Evolutionary conservation across 768 basidiomycete genomes (phyloP).

Genomic region (Pisolithus marmoratus): DNA sequence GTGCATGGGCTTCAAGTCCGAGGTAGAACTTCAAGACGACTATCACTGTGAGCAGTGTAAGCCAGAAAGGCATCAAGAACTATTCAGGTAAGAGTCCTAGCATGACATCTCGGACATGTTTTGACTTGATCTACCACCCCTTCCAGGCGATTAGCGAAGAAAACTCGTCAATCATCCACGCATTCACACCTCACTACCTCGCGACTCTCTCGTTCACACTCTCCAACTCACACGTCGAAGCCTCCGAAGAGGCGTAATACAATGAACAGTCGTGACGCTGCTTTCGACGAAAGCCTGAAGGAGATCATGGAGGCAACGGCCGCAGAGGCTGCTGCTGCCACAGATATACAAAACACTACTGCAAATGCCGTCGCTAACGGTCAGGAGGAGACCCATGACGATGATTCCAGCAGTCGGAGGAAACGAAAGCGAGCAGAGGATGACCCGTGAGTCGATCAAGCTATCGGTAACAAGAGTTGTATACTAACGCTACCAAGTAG

Average conservation of each 20-base stretch:
- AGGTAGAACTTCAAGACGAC: slow-evolving; percentile 70
- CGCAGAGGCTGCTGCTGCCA: slow-evolving; percentile 56
- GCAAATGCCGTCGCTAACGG: slow-evolving; percentile 37
- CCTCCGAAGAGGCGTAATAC: slow-evolving; percentile 89
- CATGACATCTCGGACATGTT: slow-evolving; percentile 10
- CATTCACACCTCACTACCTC: slow-evolving; percentile 54
- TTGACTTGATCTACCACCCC: slow-evolving; percentile 10
- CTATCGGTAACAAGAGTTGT: neutral
- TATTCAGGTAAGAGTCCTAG: slow-evolving; percentile 61
- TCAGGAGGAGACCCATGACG: slow-evolving; percentile 39
- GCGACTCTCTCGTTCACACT: slow-evolving; percentile 72
- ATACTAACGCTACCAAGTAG: slow-evolving; percentile 27
- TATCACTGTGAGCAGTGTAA: slow-evolving; percentile 94
- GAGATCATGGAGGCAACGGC: slow-evolving; percentile 72
- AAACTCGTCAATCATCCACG: slow-evolving; percentile 57
- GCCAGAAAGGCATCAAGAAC: slow-evolving; percentile 78
- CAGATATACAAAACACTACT: slow-evolving; percentile 33
- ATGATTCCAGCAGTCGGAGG: slow-evolving; percentile 47
- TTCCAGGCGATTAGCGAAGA: slow-evolving; percentile 57
- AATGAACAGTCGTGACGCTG: slow-evolving; percentile 96
- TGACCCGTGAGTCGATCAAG: slow-evolving; percentile 48
- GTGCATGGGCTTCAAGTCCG: slow-evolving; percentile 89
- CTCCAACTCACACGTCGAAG: slow-evolving; percentile 54
- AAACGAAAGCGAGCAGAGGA: slow-evolving; percentile 77
- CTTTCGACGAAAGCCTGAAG: slow-evolving; percentile 83